phyloP scores from a whole-genome alignment of 345 rosid genomes.

The Cardamine chenopodiifolia region DNA sequence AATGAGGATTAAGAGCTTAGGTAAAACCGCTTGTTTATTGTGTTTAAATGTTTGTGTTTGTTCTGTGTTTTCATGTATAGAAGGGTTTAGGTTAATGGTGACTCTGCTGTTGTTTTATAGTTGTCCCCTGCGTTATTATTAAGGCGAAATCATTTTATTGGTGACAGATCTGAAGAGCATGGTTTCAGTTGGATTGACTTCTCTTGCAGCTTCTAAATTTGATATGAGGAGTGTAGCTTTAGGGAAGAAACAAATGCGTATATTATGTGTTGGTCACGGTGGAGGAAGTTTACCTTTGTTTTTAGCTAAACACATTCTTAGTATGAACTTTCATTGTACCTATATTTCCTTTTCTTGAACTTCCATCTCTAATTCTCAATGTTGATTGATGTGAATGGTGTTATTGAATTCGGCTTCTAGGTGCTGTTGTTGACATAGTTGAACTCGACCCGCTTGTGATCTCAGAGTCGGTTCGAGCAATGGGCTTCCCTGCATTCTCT shows the following conservation, averaged over 20 bases:
- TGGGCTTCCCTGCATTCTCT: conserved; percentile 92
- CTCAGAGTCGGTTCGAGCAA: conserved; percentile 66
- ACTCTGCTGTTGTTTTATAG: not conserved
- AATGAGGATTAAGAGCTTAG: not conserved
- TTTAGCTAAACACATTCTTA: conserved; percentile 79
- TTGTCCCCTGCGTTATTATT: not conserved
- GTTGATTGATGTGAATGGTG: not conserved
- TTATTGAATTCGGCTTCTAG: conserved; percentile 42
- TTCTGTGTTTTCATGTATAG: conserved; percentile 1
- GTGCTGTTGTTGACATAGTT: conserved; percentile 68
- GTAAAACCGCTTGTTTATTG: not conserved
- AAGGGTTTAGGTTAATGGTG: not conserved
- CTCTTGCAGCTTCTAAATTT: conserved; percentile 60
- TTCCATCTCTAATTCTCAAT: not conserved
- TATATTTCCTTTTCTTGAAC: not conserved
- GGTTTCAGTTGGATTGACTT: conserved; percentile 75
- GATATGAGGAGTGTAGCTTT: conserved; percentile 55
- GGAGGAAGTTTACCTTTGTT: conserved; percentile 92
- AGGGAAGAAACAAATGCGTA: conserved; percentile 64
- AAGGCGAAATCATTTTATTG: conserved; percentile 1
- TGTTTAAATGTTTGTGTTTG: not conserved
- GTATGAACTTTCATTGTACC: conserved; percentile 37
- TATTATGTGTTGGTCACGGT: conserved; percentile 91
- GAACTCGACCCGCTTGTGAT: conserved; percentile 90
- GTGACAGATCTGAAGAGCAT: conserved; percentile 83